Conservation (phyloP, 495 filamentous ascomycete species). For the Bathelium albidoporum region DNA sequence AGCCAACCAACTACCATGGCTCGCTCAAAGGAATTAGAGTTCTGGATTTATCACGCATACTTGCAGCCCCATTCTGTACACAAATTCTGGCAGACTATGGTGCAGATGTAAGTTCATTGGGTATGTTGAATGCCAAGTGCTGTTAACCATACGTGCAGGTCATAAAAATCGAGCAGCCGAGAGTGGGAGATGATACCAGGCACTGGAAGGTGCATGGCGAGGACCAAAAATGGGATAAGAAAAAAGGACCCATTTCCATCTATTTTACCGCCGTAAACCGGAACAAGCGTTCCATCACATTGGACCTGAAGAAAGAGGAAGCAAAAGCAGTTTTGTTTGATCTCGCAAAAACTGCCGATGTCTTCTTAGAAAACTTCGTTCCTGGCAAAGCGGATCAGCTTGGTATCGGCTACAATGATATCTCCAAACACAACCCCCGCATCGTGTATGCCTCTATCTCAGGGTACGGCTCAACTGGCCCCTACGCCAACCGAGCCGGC, state of each 20-base stretch:
- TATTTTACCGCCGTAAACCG: slow-evolving; percentile 24
- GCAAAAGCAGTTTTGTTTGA: slow-evolving; percentile 14
- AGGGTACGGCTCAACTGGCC: slow-evolving; percentile 27
- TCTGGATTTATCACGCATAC: slow-evolving; percentile 21
- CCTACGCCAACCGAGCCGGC: slow-evolving; percentile 25
- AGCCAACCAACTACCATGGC: slow-evolving; percentile 3
- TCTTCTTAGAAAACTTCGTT: slow-evolving; percentile 31
- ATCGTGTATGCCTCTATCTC: slow-evolving; percentile 29
- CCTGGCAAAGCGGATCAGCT: slow-evolving; percentile 26
- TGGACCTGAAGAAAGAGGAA: slow-evolving; percentile 20
- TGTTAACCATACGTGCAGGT: slow-evolving; percentile 1
- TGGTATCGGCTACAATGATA: slow-evolving; percentile 21
- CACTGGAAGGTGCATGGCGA: slow-evolving; percentile 19
- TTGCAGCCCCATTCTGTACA: slow-evolving; percentile 21
- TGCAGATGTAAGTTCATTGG: slow-evolving; percentile 10
- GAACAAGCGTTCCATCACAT: slow-evolving; percentile 21
- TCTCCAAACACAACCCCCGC: slow-evolving; percentile 21
- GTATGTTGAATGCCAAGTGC: neutral
- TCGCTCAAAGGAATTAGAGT: slow-evolving; percentile 17
- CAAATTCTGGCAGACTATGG: slow-evolving; percentile 24
- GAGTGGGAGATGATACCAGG: slow-evolving; percentile 21
- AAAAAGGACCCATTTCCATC: slow-evolving; percentile 17
- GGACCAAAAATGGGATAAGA: slow-evolving; percentile 15
- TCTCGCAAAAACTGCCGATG: slow-evolving; percentile 23
- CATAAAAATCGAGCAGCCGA: slow-evolving; percentile 28